Conservation (phyloP, 371 early-diverging fungal genomes). For the Mucor racemosus region DNA sequence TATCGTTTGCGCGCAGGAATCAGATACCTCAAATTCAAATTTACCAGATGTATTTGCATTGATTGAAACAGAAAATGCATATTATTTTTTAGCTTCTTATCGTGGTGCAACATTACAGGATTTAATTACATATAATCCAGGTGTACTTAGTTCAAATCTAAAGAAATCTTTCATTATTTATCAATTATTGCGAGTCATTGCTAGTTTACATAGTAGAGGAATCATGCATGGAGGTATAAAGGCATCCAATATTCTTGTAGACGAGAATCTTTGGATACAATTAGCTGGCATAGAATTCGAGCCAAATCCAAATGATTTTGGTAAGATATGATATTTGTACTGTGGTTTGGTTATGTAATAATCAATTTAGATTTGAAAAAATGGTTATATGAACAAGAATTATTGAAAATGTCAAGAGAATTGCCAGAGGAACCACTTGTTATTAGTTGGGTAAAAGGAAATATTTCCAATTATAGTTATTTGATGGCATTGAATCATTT, state of each 20-base stretch:
- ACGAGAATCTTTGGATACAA: constrained; percentile 69
- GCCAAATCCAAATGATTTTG: constrained; percentile 34
- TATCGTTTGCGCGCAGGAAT: neutral
- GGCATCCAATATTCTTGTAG: constrained; percentile 66
- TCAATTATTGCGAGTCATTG: constrained; percentile 58
- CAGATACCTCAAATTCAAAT: constrained; percentile 50
- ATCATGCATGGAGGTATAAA: constrained; percentile 64
- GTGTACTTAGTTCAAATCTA: constrained; percentile 62
- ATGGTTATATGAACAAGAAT: constrained; percentile 26
- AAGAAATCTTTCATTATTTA: constrained; percentile 67
- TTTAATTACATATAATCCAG: constrained; percentile 66
- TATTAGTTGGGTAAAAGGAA: constrained; percentile 73
- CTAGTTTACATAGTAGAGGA: constrained; percentile 60
- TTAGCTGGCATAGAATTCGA: constrained; percentile 64
- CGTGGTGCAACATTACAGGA: constrained; percentile 66
- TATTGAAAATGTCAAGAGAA: constrained; percentile 30
- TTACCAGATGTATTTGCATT: constrained; percentile 63
- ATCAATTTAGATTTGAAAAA: constrained; percentile 26
- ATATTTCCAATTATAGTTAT: constrained; percentile 84
- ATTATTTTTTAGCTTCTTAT: constrained; percentile 63
- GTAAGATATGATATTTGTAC: constrained; percentile 13
- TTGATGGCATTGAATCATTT: constrained; percentile 82
- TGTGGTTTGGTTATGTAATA: too few species aligned
- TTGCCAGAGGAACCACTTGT: constrained; percentile 62
- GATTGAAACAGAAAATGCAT: constrained; percentile 60